Conservation (phyloP, 805 yeast species). For the Sugiyamaella qingdaonensis region DNA sequence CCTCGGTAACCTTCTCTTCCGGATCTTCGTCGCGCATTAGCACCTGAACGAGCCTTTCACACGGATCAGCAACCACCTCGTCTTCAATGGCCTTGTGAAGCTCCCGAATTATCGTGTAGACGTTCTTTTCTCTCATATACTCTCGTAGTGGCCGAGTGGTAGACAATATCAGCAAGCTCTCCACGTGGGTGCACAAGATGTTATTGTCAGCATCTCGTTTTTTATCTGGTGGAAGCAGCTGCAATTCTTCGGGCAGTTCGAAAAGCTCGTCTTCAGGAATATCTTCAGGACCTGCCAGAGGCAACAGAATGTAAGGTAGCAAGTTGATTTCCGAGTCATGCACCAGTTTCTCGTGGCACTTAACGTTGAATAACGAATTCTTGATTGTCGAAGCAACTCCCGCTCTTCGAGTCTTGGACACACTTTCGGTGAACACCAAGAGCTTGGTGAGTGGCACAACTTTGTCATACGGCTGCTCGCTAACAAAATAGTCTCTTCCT, state of each 20-base stretch:
- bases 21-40: conserved; percentile 80
- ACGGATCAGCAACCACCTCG: conserved; percentile 55
- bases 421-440: conserved; percentile 76
- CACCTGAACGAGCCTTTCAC: conserved; percentile 84
- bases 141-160: conserved; percentile 74
- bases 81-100: conserved; percentile 54
- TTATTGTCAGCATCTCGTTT: conserved; percentile 66
- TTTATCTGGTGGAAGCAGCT: conserved; percentile 70
- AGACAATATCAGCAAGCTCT: conserved; percentile 72
- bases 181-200: conserved; percentile 66
- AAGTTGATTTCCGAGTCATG: conserved; percentile 62
- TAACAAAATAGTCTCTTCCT: conserved; percentile 66
- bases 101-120: conserved; percentile 83
- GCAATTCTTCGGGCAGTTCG: conserved; percentile 83
- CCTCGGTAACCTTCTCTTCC: conserved; percentile 25
- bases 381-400: conserved; percentile 93
- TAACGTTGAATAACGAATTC: conserved; percentile 78
- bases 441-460: conserved; percentile 79
- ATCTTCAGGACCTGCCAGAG: conserved; percentile 73
- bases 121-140: conserved; percentile 70
- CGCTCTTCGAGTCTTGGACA: conserved; percentile 73
- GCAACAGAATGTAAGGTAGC: conserved; percentile 75
- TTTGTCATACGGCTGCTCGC: conserved; percentile 65
- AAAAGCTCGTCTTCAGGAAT: conserved; percentile 81
- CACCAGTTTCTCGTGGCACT: conserved; percentile 57